Base-by-base conservation (phyloP, 371 early-diverging fungal genomes). In the Rhizopus arrhizus region DNA sequence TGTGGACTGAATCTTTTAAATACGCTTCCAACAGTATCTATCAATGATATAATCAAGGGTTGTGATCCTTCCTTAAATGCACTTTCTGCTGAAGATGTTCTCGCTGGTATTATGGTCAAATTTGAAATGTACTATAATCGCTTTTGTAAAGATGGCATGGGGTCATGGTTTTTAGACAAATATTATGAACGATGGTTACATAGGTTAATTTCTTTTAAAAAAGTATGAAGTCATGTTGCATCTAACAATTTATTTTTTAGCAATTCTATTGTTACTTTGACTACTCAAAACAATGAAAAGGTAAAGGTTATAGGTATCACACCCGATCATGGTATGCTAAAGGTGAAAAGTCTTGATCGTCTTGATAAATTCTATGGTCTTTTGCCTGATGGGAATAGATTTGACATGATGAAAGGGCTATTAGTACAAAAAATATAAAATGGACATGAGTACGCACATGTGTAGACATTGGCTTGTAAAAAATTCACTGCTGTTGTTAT, bases 321-420 rank as follows among this genome's bases (percentile, higher is more conserved):
- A 31, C 51, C 71, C 2, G 85, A 86, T n/a, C 83, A 81, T 56
- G 98, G 97, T 8, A 76, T 91, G 64, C 69, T 96, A 48, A 73
- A 82, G 50, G 91, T 92, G 5, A 80, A 86, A 33, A 85, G 82
- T 8, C 62, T 86, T 0, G 79, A 78, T 56, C 78, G 80, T 0
- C 72, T 77, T 6, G 77, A 73, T 3, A 72, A 82, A 32, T 72
- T 78, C 13, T 85, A 84, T 63, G 80, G 85, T 5, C 78, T 98
- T 48, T 92, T 94, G 69, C 98, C 98, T 3, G 97, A 96, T 65
- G 97, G 97, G 9, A 97, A 97, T 68, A 89, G 89, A 16, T 96
- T 97, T 71, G 98, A 98, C 69, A 95, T 97, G 94, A 78, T 96
- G 73, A 86, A 89, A 50, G 94, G 95, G 0, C 70, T 98, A 48